Conservation (phyloP, 2,329 filamentous ascomycete genomes). For the Fusarium brachygibbosum region DNA sequence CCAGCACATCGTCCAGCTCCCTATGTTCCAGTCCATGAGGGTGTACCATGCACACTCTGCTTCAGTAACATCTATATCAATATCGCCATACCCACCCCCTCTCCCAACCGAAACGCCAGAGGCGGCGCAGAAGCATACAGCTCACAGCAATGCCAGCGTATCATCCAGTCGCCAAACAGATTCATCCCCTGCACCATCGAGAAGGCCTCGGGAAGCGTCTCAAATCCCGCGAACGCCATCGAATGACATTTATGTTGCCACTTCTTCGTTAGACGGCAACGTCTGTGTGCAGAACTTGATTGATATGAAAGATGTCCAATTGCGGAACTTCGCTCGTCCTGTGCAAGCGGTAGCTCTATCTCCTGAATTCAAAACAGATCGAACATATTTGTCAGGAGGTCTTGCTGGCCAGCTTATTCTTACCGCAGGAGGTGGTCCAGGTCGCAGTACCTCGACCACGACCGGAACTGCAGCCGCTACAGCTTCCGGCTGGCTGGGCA, state of each 20-base stretch:
- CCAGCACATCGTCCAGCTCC: constrained; percentile 87
- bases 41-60: constrained; percentile 94
- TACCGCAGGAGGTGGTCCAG: constrained; percentile 83
- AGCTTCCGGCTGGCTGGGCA: constrained; percentile 91
- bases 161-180: constrained; percentile 52
- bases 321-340: constrained; percentile 93
- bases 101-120: constrained; percentile 62
- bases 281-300: constrained; percentile 91
- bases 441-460: constrained; percentile 89
- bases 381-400: constrained; percentile 91
- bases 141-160: constrained; percentile 54
- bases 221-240: constrained; percentile 80
- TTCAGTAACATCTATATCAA: constrained; percentile 88
- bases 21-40: constrained; percentile 83
- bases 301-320: constrained; percentile 88
- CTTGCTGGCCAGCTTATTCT: constrained; percentile 88
- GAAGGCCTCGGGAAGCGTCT: constrained; percentile 64
- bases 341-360: constrained; percentile 94
- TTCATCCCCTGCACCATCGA: constrained; percentile 64
- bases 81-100: constrained; percentile 83
- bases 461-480: constrained; percentile 84
- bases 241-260: constrained; percentile 93
- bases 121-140: constrained; percentile 53
- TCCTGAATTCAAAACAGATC: constrained; percentile 91
- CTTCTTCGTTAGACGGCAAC: constrained; percentile 94